Percentiles rank a stretch among this genome's conserved stretches.
Evolutionary conservation across 75 land plant species (phyloP).

Genomic region (Selaginella tamariscina): DNA sequence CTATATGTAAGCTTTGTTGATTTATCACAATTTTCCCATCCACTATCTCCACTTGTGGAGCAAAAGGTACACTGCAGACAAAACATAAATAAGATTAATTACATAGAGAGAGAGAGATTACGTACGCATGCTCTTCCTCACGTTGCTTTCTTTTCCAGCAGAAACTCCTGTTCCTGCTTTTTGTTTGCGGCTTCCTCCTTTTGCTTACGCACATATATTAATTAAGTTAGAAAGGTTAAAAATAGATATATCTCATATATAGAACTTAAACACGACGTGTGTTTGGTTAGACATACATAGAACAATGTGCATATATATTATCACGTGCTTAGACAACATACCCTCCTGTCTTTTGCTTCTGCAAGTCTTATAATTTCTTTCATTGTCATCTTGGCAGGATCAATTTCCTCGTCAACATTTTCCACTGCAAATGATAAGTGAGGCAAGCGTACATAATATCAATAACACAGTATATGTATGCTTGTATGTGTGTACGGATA

Average conservation of each 20-base stretch:
- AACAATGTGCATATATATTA: not conserved
- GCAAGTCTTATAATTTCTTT: slow-evolving; percentile 58
- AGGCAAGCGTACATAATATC: too few species aligned
- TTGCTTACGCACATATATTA: slow-evolving; percentile 13
- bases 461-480: not conserved
- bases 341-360: slow-evolving; percentile 47
- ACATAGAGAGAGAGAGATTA: not conserved
- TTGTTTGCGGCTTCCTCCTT: slow-evolving; percentile 26
- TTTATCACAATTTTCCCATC: slow-evolving; percentile 33
- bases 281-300: not conserved
- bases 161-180: slow-evolving; percentile 11
- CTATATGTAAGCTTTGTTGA: slow-evolving; percentile 22
- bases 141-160: not conserved
- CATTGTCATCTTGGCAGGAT: slow-evolving; percentile 36
- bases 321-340: not conserved
- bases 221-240: not conserved
- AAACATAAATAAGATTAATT: not conserved
- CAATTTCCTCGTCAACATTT: slow-evolving; percentile 51
- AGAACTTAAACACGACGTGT: not conserved
- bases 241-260: not conserved
- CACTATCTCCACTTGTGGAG: slow-evolving; percentile 32
- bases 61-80: slow-evolving; percentile 2
- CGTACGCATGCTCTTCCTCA: not conserved
- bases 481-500: not conserved
- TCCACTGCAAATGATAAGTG: too few species aligned